Evolutionary conservation across 176 grass and related monocot species (phyloP), one percentile per base, ranked within the genome.

Genomic region (Musa beccarii): DNA sequence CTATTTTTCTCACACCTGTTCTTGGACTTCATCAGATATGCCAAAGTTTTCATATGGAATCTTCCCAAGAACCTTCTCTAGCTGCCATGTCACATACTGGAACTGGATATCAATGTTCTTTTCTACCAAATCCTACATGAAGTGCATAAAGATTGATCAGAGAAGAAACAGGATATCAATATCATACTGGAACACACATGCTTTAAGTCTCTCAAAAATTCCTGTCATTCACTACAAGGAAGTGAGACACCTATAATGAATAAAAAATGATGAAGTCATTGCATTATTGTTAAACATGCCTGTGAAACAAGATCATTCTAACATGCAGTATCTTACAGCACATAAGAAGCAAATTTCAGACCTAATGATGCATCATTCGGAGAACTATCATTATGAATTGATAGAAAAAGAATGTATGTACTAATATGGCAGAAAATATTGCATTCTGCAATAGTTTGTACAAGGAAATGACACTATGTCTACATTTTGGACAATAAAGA

Each of bases 21-120:
- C 95, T 89, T 99, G 95, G 79, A 99, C 89, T 94, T 99, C 95
- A 86, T 99, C 90, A 62, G 90, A 94, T 81, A 99, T 94, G 77
- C 75, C 56, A 80, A 99, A 89, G 77, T 84, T 87, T 78, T 81
- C 84, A 77, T 85, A 88, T 20, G 90, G 84, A 21, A 94, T 69
- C 50, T 87, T 85, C 62, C 51, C 71, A 82, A 99, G 84, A 81
- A 76, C 83, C 75, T 79, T 79, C 82, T 91, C 90, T 79, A 99
- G 81, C 65, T 89, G 90, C 95, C 90, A 94, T 53, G 85, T 89
- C 49, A 87, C 88, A 65, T 87, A 94, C 71, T 89, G 88, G 69
- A 91, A 94, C 73, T 98, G 90, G 73, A 98, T 56, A 49, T 59
- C 78, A 67, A 74, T 80, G 66, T 86, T 87, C 24, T 93, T 83